A percentile compares a stretch with the other conserved stretches of the same genome.
phyloP scores from a whole-genome alignment of 106 monocot species.

The Acanthochlamys bracteata region DNA sequence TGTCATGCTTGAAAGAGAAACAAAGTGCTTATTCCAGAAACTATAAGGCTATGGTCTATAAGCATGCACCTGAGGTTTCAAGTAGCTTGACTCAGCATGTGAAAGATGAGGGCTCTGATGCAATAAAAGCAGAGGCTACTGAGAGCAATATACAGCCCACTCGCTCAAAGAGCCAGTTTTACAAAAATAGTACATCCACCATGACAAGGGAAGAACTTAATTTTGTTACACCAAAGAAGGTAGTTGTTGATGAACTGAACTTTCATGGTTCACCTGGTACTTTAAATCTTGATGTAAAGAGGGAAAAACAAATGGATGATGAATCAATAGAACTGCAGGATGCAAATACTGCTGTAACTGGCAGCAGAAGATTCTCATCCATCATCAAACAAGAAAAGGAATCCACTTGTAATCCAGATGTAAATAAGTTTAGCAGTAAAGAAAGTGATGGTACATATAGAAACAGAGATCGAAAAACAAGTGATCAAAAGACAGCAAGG shows the following conservation, averaged over 20 bases:
- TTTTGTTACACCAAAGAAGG: conserved; percentile 15
- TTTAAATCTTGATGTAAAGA: conserved; percentile 11
- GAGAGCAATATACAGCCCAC: conserved; percentile 15
- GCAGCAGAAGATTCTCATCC: conserved; percentile 7
- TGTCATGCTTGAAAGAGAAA: conserved; percentile 39
- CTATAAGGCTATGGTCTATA: not conserved
- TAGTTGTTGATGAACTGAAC: conserved; percentile 18
- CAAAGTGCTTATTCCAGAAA: conserved; percentile 18
- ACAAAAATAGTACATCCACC: conserved; percentile 14
- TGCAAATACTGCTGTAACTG: conserved; percentile 9
- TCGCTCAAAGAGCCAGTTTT: conserved; percentile 15
- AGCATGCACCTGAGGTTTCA: conserved; percentile 5
- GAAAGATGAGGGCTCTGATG: conserved; percentile 13
- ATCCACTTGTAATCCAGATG: conserved; percentile 6
- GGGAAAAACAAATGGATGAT: conserved; percentile 10
- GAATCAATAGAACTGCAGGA: conserved; percentile 13
- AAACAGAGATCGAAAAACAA: conserved; percentile 11
- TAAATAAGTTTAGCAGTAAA: no score
- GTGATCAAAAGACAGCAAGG: conserved; percentile 14
- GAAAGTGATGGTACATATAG: no score
- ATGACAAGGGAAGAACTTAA: conserved; percentile 26
- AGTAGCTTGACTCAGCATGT: not conserved
- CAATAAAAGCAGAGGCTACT: conserved; percentile 21
- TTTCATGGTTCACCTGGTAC: conserved; percentile 11
- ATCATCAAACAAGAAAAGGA: conserved; percentile 13